These are phyloP conservation scores for Colletotrichum ledebouriae DNA, from an alignment of 2,329 filamentous ascomycete species.

Conservation along the genomic window DNA sequence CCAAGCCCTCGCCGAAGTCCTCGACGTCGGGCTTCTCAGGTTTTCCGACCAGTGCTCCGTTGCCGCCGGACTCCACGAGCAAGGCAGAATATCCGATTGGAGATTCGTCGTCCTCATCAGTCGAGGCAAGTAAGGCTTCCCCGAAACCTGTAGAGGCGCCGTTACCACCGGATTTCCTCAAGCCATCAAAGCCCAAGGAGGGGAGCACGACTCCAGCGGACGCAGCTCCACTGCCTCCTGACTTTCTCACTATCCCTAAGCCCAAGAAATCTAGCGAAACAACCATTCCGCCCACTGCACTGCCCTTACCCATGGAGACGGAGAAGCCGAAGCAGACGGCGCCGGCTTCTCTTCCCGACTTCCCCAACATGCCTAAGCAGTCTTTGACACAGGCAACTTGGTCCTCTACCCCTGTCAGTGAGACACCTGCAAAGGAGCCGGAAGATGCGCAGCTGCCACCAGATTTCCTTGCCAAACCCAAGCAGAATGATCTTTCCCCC, in stretches of 20 bases:
- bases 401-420: slow-evolving; percentile 33
- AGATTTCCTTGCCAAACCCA: slow-evolving; percentile 48
- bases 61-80: slow-evolving; percentile 70
- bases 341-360: slow-evolving; percentile 36
- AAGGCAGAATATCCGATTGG: slow-evolving; percentile 63
- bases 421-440: slow-evolving; percentile 44
- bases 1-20: slow-evolving; percentile 40
- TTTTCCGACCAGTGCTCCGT: slow-evolving; percentile 53
- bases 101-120: slow-evolving; percentile 65
- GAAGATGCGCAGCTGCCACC: slow-evolving; percentile 59
- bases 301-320: slow-evolving; percentile 27
- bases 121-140: slow-evolving; percentile 47
- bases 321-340: slow-evolving; percentile 45
- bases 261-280: slow-evolving; percentile 45
- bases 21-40: slow-evolving; percentile 25
- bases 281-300: slow-evolving; percentile 26
- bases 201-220: slow-evolving; percentile 41
- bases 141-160: slow-evolving; percentile 47
- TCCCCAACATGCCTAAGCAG: slow-evolving; percentile 41
- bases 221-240: slow-evolving; percentile 58
- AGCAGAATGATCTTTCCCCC: slow-evolving; percentile 42
- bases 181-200: slow-evolving; percentile 43
- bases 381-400: slow-evolving; percentile 37
- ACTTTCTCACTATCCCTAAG: slow-evolving; percentile 51
- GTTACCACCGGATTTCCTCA: slow-evolving; percentile 51